Percentiles rank a stretch among this genome's conserved stretches.
These are phyloP conservation scores for Plasmodium vinckei DNA, from an alignment of 169 alveolate genomes.

Conservation along the genomic window DNA sequence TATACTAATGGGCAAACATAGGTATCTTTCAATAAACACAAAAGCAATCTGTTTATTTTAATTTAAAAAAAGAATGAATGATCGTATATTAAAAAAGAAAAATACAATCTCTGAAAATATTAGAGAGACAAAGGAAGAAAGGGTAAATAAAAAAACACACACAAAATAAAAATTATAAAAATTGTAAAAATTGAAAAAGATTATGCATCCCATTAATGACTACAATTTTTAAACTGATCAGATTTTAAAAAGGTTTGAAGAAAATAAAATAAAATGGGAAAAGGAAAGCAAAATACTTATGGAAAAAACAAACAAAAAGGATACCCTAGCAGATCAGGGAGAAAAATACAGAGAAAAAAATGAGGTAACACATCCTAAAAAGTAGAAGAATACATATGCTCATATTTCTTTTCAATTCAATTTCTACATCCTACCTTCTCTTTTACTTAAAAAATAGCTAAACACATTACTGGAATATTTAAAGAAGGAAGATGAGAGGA, in stretches of 20 bases:
- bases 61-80: conserved; percentile 8
- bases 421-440: background rate
- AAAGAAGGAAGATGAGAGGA: conserved; percentile 58
- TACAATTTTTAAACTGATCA: background rate
- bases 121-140: conserved; percentile 33
- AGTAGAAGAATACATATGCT: background rate
- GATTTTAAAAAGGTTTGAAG: conserved; percentile 43
- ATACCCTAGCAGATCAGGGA: conserved; percentile 69
- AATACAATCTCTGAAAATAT: conserved; percentile 10
- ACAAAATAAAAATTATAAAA: background rate
- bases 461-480: conserved; percentile 46
- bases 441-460: background rate
- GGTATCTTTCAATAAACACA: no score
- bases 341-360: conserved; percentile 49
- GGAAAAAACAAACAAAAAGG: conserved; percentile 46
- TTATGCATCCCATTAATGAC: background rate
- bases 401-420: no score
- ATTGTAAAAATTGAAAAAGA: background rate
- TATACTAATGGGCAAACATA: no score
- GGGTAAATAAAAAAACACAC: conserved; percentile 11
- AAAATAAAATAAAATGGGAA: conserved; percentile 33
- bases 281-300: conserved; percentile 22
- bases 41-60: no score
- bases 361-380: conserved; percentile 13
- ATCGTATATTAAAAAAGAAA: conserved; percentile 11